A percentile compares a stretch with the other conserved stretches of the same genome.
These are phyloP conservation scores for Phlebiopsis gigantea DNA, from an alignment of 768 basidiomycete species.

Conservation along the genomic window DNA sequence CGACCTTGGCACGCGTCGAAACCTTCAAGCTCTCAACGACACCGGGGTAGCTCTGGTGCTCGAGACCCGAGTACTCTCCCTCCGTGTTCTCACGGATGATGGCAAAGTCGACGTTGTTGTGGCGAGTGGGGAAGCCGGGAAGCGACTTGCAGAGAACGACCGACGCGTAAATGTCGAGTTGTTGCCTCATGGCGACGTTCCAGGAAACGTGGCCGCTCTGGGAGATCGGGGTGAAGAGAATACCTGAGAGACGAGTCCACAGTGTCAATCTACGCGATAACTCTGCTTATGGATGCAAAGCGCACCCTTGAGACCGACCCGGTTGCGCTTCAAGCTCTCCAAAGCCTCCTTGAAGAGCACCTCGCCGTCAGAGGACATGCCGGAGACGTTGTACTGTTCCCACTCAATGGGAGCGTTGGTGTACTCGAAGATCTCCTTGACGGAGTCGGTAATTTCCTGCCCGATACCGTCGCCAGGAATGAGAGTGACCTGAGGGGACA, in stretches of 20 bases:
- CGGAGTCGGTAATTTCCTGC: slow-evolving; percentile 93
- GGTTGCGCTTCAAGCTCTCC: slow-evolving; percentile 96
- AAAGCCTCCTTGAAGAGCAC: slow-evolving; percentile 95
- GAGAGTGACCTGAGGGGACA: slow-evolving; percentile 70
- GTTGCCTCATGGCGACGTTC: slow-evolving; percentile 99
- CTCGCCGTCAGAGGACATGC: slow-evolving; percentile 91
- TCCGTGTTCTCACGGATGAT: slow-evolving; percentile 99
- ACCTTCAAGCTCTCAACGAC: slow-evolving; percentile 99
- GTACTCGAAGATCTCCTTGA: slow-evolving; percentile 98
- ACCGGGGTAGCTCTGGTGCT: slow-evolving; percentile 97
- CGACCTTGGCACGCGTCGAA: slow-evolving; percentile 90
- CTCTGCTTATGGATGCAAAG: background rate
- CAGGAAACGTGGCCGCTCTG: slow-evolving; percentile 96
- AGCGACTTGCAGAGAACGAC: slow-evolving; percentile 98
- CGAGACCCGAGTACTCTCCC: slow-evolving; percentile 98
- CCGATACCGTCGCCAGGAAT: slow-evolving; percentile 99
- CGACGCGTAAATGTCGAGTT: slow-evolving; percentile 98
- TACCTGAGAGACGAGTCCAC: slow-evolving; percentile 52
- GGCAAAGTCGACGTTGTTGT: slow-evolving; percentile 93
- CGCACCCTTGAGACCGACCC: slow-evolving; percentile 94
- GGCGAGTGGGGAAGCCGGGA: slow-evolving; percentile 92
- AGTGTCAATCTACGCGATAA: background rate
- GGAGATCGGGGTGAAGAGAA: slow-evolving; percentile 97
- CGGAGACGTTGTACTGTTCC: slow-evolving; percentile 98
- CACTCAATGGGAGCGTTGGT: slow-evolving; percentile 98